Base-by-base conservation (phyloP, 805 yeast species). In the Phaffomyces antillensis region DNA sequence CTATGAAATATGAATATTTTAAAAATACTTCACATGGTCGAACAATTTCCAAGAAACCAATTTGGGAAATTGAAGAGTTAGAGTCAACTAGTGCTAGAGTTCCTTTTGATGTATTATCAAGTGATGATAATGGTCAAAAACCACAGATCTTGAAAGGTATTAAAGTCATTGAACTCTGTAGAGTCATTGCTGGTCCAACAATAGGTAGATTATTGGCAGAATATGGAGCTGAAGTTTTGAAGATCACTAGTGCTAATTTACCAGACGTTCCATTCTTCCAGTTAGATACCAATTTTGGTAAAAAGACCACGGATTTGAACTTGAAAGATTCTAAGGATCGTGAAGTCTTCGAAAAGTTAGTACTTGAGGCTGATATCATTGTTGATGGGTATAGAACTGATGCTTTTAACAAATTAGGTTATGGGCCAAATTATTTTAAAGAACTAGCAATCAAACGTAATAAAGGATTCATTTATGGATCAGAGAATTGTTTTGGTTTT, bases 101-200 rank as follows among this genome's bases (percentile, higher is more conserved):
- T 28, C 30, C 30, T 11, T 28, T 28, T 12, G 30, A 28, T 11
- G 15, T 28, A 13, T 11, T 28, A 6, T 28, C 30, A 28, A 12
- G 12, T 12, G 30, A 28, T 28, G 13, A 28, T 28, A 28, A 13
- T 28, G 13, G 30, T 9, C 12, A 28, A 13, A 28, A 28, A 10
- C 30, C 30, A 11, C 45, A 42, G 24, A 42, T 42, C 28, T 25
- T 42, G 10, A 26, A 30, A 24, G 45, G 45, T 15, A 23, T 42
- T 23, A 42, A 38, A 34, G 45, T 42, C 11, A 31, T 42, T 25
- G 45, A 42, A 34, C 38, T 42, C 6, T 42, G 45, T 23, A 24
- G 45, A n/a, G 45, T 42, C 31, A 42, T 42, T 38, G 45, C 45
- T 13, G 45, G 45, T 4, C 45, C 45, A 11, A 42, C 45, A 16